phyloP scores from a whole-genome alignment of 768 basidiomycete species.

The Serpula lacrymans region DNA sequence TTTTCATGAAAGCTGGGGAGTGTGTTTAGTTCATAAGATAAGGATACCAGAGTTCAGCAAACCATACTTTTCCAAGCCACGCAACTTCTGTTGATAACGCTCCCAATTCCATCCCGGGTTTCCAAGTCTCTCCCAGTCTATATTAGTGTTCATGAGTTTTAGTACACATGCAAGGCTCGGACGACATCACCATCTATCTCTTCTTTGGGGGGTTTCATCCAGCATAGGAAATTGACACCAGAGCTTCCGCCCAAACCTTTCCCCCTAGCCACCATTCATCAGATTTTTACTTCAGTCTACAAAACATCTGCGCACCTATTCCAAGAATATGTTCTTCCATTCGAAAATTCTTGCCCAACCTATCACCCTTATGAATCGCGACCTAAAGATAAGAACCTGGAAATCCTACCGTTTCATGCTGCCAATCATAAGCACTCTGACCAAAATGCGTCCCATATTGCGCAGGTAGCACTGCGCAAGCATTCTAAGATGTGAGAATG shows the following conservation, averaged over 20 bases:
- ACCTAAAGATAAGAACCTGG: background rate
- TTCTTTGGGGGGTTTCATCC: conserved; percentile 22
- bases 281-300: no score
- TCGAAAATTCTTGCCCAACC: conserved; percentile 9
- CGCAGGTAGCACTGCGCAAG: conserved; percentile 19
- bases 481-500: background rate
- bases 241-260: conserved; percentile 41
- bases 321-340: conserved; percentile 7
- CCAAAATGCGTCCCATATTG: conserved; percentile 26
- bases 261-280: conserved; percentile 8
- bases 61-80: conserved; percentile 36
- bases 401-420: conserved; percentile 11
- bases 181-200: conserved; percentile 26
- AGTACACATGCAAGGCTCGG: background rate
- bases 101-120: conserved; percentile 57
- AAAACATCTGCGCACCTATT: no score
- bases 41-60: background rate
- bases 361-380: background rate
- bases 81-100: conserved; percentile 35
- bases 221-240: conserved; percentile 38
- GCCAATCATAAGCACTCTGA: conserved; percentile 23
- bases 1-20: no score
- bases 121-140: conserved; percentile 42
- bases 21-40: background rate
- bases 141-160: background rate